These are phyloP conservation scores for Candida dajiaensis DNA, from an alignment of 805 yeast species.

Conservation along the genomic window DNA sequence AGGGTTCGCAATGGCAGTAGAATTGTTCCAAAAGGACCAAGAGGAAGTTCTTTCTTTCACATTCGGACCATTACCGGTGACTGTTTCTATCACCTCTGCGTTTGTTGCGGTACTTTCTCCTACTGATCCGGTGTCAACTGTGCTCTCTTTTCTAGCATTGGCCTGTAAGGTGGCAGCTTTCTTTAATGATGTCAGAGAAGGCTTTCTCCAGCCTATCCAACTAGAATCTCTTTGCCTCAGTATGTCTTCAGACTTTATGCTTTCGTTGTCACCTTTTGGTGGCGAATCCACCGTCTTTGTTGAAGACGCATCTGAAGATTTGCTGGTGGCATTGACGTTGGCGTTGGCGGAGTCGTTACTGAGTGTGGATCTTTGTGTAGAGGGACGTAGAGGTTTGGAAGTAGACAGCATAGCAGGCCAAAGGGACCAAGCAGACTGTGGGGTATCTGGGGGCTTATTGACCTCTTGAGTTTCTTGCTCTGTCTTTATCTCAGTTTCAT, in stretches of 20 bases:
- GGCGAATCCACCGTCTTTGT: background rate
- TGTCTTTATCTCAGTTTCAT: background rate
- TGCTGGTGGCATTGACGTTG: background rate
- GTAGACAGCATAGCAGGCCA: conserved; percentile 2
- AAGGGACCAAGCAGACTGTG: conserved; percentile 1
- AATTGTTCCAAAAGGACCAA: conserved; percentile 24
- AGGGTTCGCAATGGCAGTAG: conserved; percentile 2
- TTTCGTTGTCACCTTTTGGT: background rate
- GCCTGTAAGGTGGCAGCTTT: conserved; percentile 4
- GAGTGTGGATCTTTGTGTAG: background rate
- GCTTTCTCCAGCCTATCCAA: conserved; percentile 22
- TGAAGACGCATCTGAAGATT: background rate
- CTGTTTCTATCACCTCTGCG: background rate
- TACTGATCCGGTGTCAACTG: conserved; percentile 25
- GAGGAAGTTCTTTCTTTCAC: conserved; percentile 9
- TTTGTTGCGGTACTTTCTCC: background rate
- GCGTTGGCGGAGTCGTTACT: background rate
- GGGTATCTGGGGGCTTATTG: background rate
- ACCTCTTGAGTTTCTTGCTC: background rate
- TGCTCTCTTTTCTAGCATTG: conserved; percentile 9
- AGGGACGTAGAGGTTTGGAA: background rate
- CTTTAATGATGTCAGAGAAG: conserved; percentile 18
- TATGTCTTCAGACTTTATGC: conserved; percentile 1
- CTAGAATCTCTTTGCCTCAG: conserved; percentile 1
- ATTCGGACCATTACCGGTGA: background rate